Percentiles rank a stretch among this genome's conserved stretches.
Evolutionary conservation across 306 rosid species (phyloP).

Genomic region (Dalbergia cultrata): DNA sequence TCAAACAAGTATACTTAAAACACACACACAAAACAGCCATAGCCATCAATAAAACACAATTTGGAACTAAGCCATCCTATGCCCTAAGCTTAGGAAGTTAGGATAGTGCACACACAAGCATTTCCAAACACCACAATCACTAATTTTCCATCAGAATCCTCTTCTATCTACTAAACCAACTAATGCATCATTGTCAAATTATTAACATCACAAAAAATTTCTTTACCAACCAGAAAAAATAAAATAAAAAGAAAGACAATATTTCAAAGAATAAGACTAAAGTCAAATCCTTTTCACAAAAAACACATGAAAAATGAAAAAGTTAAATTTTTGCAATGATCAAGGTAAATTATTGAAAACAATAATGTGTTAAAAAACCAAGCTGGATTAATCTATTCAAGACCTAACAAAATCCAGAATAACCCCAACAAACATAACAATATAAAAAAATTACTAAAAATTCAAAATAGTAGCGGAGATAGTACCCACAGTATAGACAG

Average conservation of each 20-base stretch:
- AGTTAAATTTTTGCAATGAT: constrained; percentile 40
- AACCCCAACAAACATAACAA: not conserved
- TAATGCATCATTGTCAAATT: too few species aligned
- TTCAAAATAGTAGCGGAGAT: too few species aligned
- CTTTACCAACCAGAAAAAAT: not conserved
- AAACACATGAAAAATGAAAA: constrained; percentile 21
- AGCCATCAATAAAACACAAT: constrained; percentile 23
- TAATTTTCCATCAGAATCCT: too few species aligned
- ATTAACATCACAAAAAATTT: constrained; percentile 16
- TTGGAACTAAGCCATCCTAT: constrained; percentile 37
- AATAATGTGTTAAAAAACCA: constrained; percentile 39
- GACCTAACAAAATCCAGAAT: constrained; percentile 41
- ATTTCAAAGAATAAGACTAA: constrained; percentile 36
- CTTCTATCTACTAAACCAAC: too few species aligned
- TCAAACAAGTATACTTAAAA: not conserved
- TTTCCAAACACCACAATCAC: too few species aligned
- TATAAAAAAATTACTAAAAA: not conserved
- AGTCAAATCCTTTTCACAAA: constrained; percentile 56
- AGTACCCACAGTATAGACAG: too few species aligned
- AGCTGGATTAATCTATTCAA: constrained; percentile 34
- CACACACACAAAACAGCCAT: constrained; percentile 10
- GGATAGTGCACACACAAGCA: too few species aligned
- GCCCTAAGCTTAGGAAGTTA: constrained; percentile 35
- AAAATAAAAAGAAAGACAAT: not conserved
- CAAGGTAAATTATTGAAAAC: constrained; percentile 44